phyloP scores from a whole-genome alignment of 177 flowering plant genomes.

The Vitis hybrid region DNA sequence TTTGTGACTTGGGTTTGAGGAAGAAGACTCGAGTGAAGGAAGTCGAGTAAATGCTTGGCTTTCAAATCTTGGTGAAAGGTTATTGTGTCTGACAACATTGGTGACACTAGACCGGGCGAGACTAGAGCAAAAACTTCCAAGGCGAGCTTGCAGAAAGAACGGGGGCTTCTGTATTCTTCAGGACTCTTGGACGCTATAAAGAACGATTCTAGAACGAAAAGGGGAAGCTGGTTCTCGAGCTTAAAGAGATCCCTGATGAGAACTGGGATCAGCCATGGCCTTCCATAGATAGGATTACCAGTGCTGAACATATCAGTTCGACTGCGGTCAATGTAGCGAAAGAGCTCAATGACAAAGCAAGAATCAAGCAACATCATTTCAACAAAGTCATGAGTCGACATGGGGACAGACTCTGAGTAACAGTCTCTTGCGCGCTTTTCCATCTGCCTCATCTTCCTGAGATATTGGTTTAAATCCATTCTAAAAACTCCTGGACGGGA shows the following conservation, averaged over 20 bases:
- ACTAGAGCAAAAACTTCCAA: background rate
- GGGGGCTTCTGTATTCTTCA: background rate
- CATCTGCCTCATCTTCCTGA: background rate
- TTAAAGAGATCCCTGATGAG: constrained; percentile 13
- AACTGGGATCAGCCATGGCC: constrained; percentile 2
- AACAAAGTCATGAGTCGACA: background rate
- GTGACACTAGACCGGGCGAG: background rate
- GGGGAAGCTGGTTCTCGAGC: constrained; percentile 28
- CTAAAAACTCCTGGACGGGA: background rate
- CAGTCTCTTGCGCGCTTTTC: constrained; percentile 11
- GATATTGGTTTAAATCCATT: background rate
- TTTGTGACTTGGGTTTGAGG: background rate
- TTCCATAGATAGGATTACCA: constrained; percentile 10
- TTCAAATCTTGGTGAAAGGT: background rate
- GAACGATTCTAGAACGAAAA: constrained; percentile 16
- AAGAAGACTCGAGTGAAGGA: background rate
- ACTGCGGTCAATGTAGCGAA: background rate
- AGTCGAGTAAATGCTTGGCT: background rate
- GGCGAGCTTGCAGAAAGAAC: background rate
- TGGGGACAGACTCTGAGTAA: constrained; percentile 12
- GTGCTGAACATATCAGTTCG: background rate
- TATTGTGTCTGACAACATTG: no score
- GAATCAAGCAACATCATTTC: constrained; percentile 17
- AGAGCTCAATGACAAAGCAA: constrained; percentile 13
- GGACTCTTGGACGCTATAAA: background rate